phyloP scores from a whole-genome alignment of 352 stramenopile genomes.

The Pilasporangium apinafurcum region DNA sequence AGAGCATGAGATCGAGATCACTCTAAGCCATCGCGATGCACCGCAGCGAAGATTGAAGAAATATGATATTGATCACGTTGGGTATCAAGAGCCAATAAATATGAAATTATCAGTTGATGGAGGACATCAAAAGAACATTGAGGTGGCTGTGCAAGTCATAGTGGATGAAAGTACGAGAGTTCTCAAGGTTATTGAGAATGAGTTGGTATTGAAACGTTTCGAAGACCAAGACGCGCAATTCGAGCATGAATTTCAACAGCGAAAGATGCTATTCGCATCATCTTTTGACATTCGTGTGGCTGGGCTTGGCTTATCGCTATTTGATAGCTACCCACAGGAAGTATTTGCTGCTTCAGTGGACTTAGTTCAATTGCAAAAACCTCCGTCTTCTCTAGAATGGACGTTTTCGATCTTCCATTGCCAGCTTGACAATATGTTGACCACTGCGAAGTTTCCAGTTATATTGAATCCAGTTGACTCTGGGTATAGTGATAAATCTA shows the following conservation, averaged over 20 bases:
- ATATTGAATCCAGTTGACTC: constrained; percentile 77
- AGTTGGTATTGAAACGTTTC: constrained; percentile 63
- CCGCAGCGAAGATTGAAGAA: constrained; percentile 56
- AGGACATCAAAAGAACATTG: constrained; percentile 21
- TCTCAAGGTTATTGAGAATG: constrained; percentile 75
- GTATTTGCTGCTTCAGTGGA: constrained; percentile 80
- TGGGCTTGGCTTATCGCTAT: constrained; percentile 68
- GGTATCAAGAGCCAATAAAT: constrained; percentile 62
- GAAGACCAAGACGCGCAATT: constrained; percentile 60
- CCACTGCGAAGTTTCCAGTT: constrained; percentile 73
- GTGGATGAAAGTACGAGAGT: constrained; percentile 78
- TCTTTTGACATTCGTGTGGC: constrained; percentile 78
- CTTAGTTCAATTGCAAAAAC: constrained; percentile 68
- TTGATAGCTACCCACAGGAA: constrained; percentile 76
- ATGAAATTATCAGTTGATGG: constrained; percentile 43
- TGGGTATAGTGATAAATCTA: constrained; percentile 70
- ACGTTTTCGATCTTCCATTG: constrained; percentile 72
- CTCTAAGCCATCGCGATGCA: constrained; percentile 44
- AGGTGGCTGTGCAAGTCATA: constrained; percentile 72
- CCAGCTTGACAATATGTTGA: constrained; percentile 84
- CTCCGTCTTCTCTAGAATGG: constrained; percentile 66
- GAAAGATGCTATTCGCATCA: constrained; percentile 73
- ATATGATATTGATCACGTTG: constrained; percentile 81
- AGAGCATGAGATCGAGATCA: constrained; percentile 72
- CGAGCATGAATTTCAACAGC: constrained; percentile 67